phyloP scores from a whole-genome alignment of 345 rosid genomes.

The Camelina laxa region DNA sequence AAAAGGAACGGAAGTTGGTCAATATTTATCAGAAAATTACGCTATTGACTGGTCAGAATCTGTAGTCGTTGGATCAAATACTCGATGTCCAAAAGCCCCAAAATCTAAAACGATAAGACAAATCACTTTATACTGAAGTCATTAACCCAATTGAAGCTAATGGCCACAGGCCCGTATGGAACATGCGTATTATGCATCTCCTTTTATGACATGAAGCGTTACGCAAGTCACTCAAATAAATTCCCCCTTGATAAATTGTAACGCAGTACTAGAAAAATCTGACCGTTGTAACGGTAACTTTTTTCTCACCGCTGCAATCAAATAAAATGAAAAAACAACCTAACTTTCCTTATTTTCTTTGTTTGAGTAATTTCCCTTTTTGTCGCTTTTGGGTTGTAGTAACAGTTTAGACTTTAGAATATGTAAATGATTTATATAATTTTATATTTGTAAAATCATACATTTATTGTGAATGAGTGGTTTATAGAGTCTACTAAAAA shows the following conservation, averaged over 20 bases:
- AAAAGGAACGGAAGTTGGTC: conserved; percentile 14
- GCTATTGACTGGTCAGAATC: conserved; percentile 31
- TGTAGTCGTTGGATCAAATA: conserved; percentile 4
- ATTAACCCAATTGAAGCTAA: background rate
- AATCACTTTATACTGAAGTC: background rate
- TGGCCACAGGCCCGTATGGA: background rate
- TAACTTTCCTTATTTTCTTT: too few species aligned
- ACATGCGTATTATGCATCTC: background rate
- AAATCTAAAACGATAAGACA: background rate
- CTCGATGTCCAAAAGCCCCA: conserved; percentile 4
- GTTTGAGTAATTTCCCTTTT: too few species aligned
- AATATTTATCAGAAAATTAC: conserved; percentile 18
- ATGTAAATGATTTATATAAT: background rate
- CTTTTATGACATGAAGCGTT: too few species aligned
- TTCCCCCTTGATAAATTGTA: too few species aligned
- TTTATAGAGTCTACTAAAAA: background rate
- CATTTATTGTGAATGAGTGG: background rate
- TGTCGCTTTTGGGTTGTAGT: background rate
- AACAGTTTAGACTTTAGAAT: too few species aligned
- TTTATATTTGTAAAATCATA: background rate
- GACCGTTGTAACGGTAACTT: too few species aligned
- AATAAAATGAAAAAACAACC: too few species aligned
- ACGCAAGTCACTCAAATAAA: too few species aligned
- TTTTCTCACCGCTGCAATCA: too few species aligned
- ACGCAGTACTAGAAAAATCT: too few species aligned